Evolutionary conservation across 2,329 filamentous ascomycete species (phyloP), one percentile per base, ranked within the genome.

Genomic region (Raffaelea ambrosiae): DNA sequence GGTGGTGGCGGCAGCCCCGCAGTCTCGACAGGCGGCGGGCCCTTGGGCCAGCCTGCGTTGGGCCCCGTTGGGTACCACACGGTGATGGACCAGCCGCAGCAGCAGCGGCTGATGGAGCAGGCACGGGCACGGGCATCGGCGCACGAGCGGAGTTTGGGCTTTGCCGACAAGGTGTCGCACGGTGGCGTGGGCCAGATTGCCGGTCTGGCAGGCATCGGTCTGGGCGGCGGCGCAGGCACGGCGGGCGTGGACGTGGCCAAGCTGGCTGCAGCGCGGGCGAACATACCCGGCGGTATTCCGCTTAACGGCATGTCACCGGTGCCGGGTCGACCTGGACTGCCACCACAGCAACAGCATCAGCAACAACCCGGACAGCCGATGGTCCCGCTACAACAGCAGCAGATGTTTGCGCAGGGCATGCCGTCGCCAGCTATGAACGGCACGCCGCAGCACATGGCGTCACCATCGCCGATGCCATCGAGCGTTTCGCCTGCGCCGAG

Each of bases 71-170:
- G 71, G 29, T 74, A 73, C 49, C 69, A 72, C 42, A 73, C 69
- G 5, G 69, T 73, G 42, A 72, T 73, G 56, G 66, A 68, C 35
- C 70, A 73, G 53, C 66, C 67, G 16, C 70, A 74, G 50, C 72
- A 75, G 55, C 69, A 72, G 55, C 68, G 71, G 47, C 68, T 73
- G 42, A 61, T 73, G 57, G 72, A 76, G 46, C 72, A 76, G 57
- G 71, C 73, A 8, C 70, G 72, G 47, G 72, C 70, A 3, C 61
- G 71, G 9, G 54, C 54, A 13, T 55, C 69, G 16, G 69, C 70
- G 0, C 68, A 71, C 44, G 67, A 71, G 51, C 63, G 66, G n/a
- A 61, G 62, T 21, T 55, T 62, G 49, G 65, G 65, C 51, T 67
- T 68, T 45, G 59, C 59, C 3, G 66, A 69, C 44, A 68, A 66